Evolutionary conservation across 768 basidiomycete genomes (phyloP).

Genomic region (Cubamyces lactineus): DNA sequence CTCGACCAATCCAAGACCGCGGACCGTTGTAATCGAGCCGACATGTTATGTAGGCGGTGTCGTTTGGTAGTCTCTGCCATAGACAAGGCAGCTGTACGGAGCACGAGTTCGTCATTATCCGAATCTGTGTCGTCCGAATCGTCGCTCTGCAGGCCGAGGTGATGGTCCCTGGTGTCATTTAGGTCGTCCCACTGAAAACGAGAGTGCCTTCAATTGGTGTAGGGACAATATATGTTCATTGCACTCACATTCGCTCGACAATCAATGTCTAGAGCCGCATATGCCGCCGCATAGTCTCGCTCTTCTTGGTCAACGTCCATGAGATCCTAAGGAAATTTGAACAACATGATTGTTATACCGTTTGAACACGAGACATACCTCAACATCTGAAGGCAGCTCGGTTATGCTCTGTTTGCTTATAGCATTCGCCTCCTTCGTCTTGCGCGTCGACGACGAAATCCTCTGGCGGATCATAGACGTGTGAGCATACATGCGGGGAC

Average conservation of each 20-base stretch:
- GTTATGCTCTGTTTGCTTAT: background rate
- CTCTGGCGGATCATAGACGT: background rate
- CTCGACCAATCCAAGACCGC: background rate
- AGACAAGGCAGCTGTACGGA: background rate
- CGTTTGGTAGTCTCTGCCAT: background rate
- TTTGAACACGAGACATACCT: background rate
- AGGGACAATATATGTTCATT: too few species aligned
- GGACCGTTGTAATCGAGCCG: constrained; percentile 1
- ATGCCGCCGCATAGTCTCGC: constrained; percentile 4
- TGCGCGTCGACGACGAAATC: background rate
- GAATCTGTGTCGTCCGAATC: background rate
- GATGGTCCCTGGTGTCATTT: background rate
- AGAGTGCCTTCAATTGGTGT: too few species aligned
- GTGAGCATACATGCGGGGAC: too few species aligned
- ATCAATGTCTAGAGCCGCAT: constrained; percentile 3
- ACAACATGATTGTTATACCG: background rate
- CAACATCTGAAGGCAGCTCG: background rate
- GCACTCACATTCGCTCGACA: background rate
- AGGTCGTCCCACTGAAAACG: background rate
- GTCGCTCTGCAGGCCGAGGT: background rate
- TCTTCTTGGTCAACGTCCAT: constrained; percentile 4
- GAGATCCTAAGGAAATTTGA: background rate
- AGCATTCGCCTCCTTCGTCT: background rate
- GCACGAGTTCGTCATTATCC: background rate
- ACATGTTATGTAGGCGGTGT: background rate